These are phyloP conservation scores for Beauveria caledonica DNA, from an alignment of 2,329 filamentous ascomycete genomes.

Conservation along the genomic window DNA sequence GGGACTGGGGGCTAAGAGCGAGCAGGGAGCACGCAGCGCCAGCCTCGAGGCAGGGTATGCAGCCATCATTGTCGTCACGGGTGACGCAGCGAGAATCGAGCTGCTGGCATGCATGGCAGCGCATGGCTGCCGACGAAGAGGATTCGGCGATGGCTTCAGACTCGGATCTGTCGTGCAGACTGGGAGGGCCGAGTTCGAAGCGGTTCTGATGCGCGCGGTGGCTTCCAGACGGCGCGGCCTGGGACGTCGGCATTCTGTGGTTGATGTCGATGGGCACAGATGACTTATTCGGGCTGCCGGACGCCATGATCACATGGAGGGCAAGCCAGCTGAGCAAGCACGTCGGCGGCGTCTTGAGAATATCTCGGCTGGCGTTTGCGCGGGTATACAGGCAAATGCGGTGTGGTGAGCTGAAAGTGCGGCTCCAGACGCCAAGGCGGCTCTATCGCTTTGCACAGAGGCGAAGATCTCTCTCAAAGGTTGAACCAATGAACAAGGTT, in stretches of 20 bases:
- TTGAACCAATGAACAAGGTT: too few species aligned
- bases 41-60: slow-evolving; percentile 24
- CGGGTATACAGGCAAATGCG: neutral
- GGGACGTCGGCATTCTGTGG: neutral
- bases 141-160: neutral
- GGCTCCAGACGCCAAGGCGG: neutral
- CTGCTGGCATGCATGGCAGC: slow-evolving; percentile 67
- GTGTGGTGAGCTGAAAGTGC: neutral
- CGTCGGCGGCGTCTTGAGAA: neutral
- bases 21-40: slow-evolving; percentile 9
- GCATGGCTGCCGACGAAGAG: slow-evolving; percentile 35
- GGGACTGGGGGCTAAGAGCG: slow-evolving; percentile 55
- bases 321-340: neutral
- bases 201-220: neutral
- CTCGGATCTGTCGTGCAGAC: slow-evolving; percentile 33
- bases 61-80: slow-evolving; percentile 64
- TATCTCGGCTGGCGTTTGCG: neutral
- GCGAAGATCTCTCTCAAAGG: neutral
- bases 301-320: slow-evolving; percentile 8
- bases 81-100: slow-evolving; percentile 70
- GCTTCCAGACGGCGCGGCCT: neutral
- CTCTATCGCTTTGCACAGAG: neutral
- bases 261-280: slow-evolving; percentile 6
- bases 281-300: neutral
- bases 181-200: slow-evolving; percentile 41